Evolutionary conservation across 1,139 yeast genomes (phyloP), one percentile per base, ranked within the genome.

Genomic region (Hansenula lynferdii): DNA sequence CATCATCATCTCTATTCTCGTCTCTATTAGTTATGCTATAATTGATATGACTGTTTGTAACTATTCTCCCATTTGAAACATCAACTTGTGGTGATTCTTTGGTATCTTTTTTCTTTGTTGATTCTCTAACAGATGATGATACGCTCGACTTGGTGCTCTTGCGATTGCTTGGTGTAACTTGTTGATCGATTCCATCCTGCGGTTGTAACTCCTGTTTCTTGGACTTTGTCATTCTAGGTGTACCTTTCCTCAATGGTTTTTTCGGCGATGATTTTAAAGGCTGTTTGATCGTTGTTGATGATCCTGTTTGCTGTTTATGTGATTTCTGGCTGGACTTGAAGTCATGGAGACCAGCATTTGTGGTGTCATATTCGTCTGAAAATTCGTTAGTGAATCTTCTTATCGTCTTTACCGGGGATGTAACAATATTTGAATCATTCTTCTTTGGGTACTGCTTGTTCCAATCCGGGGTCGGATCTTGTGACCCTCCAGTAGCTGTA

Each of bases 361-460:
- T 42, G 3, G 42, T 34, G 12, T 46, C 46, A 26, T 40, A 40
- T 26, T 40, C 46, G 15, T 45, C 44, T 9, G 27, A 21, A 2
- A 28, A 34, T 11, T 30, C 34, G 12, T 24, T 28, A 5, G 14
- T 15, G 28, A 36, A 36, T n/a, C 43, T 40, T 28, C 50, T 42
- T 37, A 44, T 21, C 8, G 50, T 43, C 38, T 46, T 47, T 3
- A 48, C 41, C 8, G 52, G 52, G 1, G 56, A 50, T 2, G 53
- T 48, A 3, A 44, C 42, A 6, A 50, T 45, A 33, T 44, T 42
- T n/a, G 52, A 44, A 31, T 48, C 54, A 23, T 40, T 40, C 19
- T 14, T 22, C 26, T 23, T 31, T 44, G 47, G 22, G 16, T 28
- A 22, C 17, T n/a, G 5, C 34, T 37, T 20, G 14, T 28, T 2